Evolutionary conservation across 2,329 filamentous ascomycete genomes (phyloP), one percentile per base, ranked within the genome.

Genomic region (Monosporascus sp.): DNA sequence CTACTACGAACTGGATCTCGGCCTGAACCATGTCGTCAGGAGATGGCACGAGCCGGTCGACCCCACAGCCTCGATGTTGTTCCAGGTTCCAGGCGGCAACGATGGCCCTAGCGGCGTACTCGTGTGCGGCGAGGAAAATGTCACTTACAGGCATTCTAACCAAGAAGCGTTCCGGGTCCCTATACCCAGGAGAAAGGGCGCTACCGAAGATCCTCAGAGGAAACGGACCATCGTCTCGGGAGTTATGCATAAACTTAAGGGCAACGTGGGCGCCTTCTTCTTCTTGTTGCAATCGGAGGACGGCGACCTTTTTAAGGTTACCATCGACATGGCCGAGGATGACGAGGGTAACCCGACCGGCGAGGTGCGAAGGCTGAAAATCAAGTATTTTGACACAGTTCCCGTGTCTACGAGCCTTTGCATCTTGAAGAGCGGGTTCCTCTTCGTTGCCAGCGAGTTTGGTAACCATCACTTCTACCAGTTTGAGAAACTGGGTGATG

Each of bases 361-460:
- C 31, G 89, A 94, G 65, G 92, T 97, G 2, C 83, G 82, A 63
- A 81, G 86, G 54, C 76, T 99, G 54, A 94, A 91, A 70, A 89
- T 99, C 72, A 97, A 97, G 70, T 99, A 97, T 71, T 99, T 97
- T 63, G 94, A 99, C 65, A 99, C 94, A 0, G 88, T 97, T 3
- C 93, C 95, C 0, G 79, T 96, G 38, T 91, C 92, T 0, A 86
- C 89, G 0, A 95, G 84, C 66, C 80, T 99, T 45, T 91, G 91
- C 68, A 96, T 99, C 60, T 73, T 99, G 60, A 96, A 96, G 73
- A 96, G 91, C 60, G 95, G 94, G 27, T 99, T 96, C 67, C 80
- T 99, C 11, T 99, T 94, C 65, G 88, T 93, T 51, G 91, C 91
- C 7, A 90, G 89, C 65, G 93, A 99, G 70, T 91, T 88, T 58